These are phyloP conservation scores for Lizonia empirigonia DNA, from an alignment of 2,329 filamentous ascomycete species.

Conservation along the genomic window DNA sequence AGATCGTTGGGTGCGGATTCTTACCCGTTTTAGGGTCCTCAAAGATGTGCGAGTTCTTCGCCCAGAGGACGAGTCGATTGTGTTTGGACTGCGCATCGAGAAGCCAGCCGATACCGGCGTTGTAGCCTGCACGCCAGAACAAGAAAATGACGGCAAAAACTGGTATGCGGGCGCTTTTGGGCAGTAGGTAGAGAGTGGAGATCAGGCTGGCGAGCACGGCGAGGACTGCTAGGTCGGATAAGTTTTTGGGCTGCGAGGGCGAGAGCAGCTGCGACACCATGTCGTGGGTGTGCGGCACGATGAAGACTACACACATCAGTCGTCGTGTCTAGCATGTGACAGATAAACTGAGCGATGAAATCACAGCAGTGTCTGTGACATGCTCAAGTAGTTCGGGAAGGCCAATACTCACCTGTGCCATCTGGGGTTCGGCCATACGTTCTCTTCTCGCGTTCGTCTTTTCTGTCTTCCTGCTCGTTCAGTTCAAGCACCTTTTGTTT, in stretches of 20 bases:
- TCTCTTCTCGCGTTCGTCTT: constrained; percentile 66
- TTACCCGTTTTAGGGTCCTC: constrained; percentile 79
- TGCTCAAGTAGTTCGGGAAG: background rate
- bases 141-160: constrained; percentile 83
- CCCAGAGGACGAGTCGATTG: constrained; percentile 84
- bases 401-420: constrained; percentile 74
- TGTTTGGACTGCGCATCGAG: constrained; percentile 90
- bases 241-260: constrained; percentile 91
- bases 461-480: constrained; percentile 55
- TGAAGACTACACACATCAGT: constrained; percentile 70
- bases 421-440: constrained; percentile 91
- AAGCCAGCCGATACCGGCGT: constrained; percentile 89
- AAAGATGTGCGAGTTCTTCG: constrained; percentile 83
- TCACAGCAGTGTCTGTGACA: background rate
- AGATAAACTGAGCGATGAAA: constrained; percentile 2
- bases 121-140: constrained; percentile 92
- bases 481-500: constrained; percentile 56
- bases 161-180: constrained; percentile 70
- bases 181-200: constrained; percentile 73
- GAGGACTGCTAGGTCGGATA: constrained; percentile 83
- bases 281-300: constrained; percentile 94
- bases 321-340: constrained; percentile 25
- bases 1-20: constrained; percentile 82
- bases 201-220: constrained; percentile 78
- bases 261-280: constrained; percentile 98